These are phyloP conservation scores for Schizophyllum commune DNA, from an alignment of 1,284 basidiomycete genomes.

Conservation along the genomic window DNA sequence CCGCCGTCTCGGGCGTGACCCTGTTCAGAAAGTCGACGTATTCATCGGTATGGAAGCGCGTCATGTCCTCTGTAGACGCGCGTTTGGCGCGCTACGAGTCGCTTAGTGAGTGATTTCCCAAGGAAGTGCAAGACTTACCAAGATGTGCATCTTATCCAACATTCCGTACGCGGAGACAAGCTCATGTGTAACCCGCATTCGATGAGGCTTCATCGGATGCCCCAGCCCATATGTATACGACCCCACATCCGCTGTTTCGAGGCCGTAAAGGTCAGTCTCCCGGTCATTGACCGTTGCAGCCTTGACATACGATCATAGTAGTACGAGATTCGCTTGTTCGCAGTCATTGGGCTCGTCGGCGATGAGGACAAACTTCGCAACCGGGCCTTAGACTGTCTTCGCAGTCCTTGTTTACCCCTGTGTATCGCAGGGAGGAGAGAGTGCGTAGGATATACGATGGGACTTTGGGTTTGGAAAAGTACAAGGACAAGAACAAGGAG, in stretches of 20 bases:
- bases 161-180: conserved; percentile 88
- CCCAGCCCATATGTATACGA: conserved; percentile 82
- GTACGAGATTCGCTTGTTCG: conserved; percentile 32
- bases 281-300: not conserved
- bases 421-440: too few species aligned
- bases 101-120: not conserved
- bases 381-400: too few species aligned
- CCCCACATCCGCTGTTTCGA: conserved; percentile 73
- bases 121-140: conserved; percentile 46
- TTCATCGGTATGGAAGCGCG: conserved; percentile 95
- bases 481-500: too few species aligned
- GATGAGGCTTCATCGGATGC: conserved; percentile 94
- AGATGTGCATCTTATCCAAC: conserved; percentile 84
- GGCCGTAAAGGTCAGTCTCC: not conserved
- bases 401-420: too few species aligned
- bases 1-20: conserved; percentile 85
- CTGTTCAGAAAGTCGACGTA: conserved; percentile 87
- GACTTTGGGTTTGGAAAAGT: too few species aligned
- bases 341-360: not conserved
- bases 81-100: conserved; percentile 68
- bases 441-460: too few species aligned
- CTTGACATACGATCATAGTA: conserved; percentile 20
- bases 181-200: conserved; percentile 90
- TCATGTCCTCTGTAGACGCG: conserved; percentile 65
- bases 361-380: too few species aligned